Base-by-base conservation (phyloP, 139 green algal genomes). In the Pleodorina starrii region DNA sequence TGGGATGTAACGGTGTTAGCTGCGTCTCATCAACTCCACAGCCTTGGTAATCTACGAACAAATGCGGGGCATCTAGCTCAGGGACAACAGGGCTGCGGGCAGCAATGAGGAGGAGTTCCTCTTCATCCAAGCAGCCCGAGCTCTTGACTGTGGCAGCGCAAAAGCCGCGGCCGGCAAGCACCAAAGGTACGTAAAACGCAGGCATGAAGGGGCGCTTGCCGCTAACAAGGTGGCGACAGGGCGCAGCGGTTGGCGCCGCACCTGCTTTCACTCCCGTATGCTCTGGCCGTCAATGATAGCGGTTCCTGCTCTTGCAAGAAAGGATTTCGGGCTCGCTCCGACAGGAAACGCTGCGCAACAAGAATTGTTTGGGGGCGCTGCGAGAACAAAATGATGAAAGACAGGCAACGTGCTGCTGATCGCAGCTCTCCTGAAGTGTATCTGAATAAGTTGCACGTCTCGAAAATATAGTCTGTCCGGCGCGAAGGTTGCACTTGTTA, bases 331-430 rank as follows among this genome's bases (percentile, higher is more conserved):
- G 48, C 14, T 48, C 0, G 40, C 72, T 80, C 38, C 38, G 25
- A 83, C 40, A 10, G 29, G 43, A 29, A 43, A 35, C 43, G 74
- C 27, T 42, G 68, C 9, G 68, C 68, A 27, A 32, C 1, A 46
- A 32, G 36, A 48, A 76, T 44, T 2, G 5, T 46, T 73, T 12
- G n/a, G 63, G 21, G 11, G 19, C 44, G 44, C 74, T 83, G 27
- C 7, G 43, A 71, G 32, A 84, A 84, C 50, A 71, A 84, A 84
- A 84, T 84, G 46, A 71, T 84, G 36, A 84, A 84, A 84, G 40
- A 43, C 74, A 25, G 74, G 29, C 4, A 66, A 63, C 43, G 10
- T 66, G 46, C 44, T 82, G 44, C 27, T 9, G 43, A 29, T 66
- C 25, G 74, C 74, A 82, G 74, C 74, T 25, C 27, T 63, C 43